Evolutionary conservation across 169 alveolate genomes (phyloP).

Genomic region (Amoebophrya sp.): DNA sequence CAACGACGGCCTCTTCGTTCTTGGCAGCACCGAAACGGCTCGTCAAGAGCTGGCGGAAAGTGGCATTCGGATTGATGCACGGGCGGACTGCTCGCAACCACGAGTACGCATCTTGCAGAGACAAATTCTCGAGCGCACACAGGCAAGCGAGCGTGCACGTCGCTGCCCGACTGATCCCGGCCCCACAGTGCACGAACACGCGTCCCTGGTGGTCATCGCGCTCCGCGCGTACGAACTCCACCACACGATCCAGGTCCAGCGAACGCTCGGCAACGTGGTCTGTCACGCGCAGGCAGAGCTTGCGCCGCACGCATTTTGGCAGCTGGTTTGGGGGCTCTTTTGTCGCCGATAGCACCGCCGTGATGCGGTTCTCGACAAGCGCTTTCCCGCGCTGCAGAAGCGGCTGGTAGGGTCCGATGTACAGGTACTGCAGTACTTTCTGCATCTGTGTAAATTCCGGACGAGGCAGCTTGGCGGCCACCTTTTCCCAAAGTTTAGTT

Average conservation of each 20-base stretch:
- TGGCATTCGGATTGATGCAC: not conserved
- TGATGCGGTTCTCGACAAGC: not conserved
- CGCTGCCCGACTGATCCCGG: not conserved
- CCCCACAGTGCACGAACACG: not conserved
- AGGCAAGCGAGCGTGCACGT: not conserved
- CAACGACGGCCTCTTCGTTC: too few relatives aligned
- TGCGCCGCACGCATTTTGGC: not conserved
- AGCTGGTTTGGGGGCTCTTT: not conserved
- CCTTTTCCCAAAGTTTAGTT: not conserved
- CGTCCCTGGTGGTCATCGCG: not conserved
- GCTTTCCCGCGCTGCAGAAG: not conserved
- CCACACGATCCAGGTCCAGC: not conserved
- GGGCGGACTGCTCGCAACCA: not conserved
- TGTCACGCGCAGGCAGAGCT: not conserved
- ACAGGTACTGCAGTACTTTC: not conserved
- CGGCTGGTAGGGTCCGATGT: constrained; percentile 9
- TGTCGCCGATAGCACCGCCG: not conserved
- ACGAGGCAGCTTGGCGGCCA: not conserved
- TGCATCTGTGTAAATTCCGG: not conserved
- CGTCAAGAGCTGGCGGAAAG: not conserved
- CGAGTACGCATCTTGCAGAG: not conserved
- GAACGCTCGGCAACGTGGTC: not conserved
- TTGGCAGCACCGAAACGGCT: too few relatives aligned
- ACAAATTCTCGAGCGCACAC: not conserved
- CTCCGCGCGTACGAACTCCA: not conserved